Base-by-base conservation (phyloP, 805 yeast genomes). In the Wickerhamomyces strasburgensis region DNA sequence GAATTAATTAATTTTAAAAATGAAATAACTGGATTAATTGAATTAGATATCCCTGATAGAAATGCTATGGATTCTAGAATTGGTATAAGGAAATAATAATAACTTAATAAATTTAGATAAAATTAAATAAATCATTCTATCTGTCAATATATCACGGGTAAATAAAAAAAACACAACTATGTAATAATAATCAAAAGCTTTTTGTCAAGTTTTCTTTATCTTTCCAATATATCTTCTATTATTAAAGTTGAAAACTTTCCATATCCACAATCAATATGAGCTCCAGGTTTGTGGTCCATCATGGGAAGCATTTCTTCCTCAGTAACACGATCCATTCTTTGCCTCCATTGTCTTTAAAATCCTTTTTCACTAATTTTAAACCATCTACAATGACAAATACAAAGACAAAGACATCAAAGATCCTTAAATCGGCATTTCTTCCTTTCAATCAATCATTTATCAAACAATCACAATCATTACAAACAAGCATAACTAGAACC, bases 41-140 rank as follows among this genome's bases (percentile, higher is more conserved):
- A 76, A 32, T 66, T 89, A 32, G 75, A 67, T 14, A 73, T 84
- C 23, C 95, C 95, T 5, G 93, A 85, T 52, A 69, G 96, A 44
- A 76, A 75, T 54, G 66, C 70, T 18, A 85, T 88, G 87, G 96
- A 88, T 56, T 76, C 89, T 1, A 71, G 95, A 47, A 69, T 83
- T 21, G 25, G 25, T 7, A 7, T 21, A 7, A 7, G 25, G 25
- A 21, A 21, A 11, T 21, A 11, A 21, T n/a, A n/a, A n/a, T n/a
- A n/a, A n/a, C n/a, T n/a, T n/a, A n/a, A n/a, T n/a, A n/a, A n/a
- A n/a, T n/a, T n/a, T n/a, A n/a, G n/a, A n/a, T n/a, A n/a, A n/a
- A n/a, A n/a, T n/a, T n/a, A n/a, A n/a, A n/a, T n/a, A n/a, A n/a
- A n/a, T n/a, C n/a, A n/a, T n/a, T n/a, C n/a, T n/a, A n/a, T n/a